Percentiles rank a stretch among this genome's conserved stretches.
These are phyloP conservation scores for Cyclotella sp. DNA, from an alignment of 108 stramenopile species.

Conservation along the genomic window DNA sequence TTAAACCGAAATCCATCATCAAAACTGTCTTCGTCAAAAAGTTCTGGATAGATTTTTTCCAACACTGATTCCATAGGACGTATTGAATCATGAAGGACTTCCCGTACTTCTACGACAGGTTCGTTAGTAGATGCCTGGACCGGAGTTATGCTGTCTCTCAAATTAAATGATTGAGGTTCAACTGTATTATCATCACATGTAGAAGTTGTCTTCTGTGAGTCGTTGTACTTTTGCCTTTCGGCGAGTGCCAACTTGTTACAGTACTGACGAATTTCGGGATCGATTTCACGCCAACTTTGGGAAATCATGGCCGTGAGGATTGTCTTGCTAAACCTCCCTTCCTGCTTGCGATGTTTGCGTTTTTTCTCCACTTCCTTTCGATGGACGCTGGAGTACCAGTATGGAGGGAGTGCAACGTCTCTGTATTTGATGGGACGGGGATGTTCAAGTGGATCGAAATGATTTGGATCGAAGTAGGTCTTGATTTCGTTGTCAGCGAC, in stretches of 20 bases:
- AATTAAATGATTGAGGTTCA: too few species aligned
- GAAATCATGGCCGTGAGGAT: conserved; percentile 12
- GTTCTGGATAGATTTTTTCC: too few species aligned
- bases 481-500: conserved; percentile 1
- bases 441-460: conserved; percentile 13
- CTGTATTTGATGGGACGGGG: conserved; percentile 13
- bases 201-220: too few species aligned
- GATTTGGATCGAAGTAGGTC: not conserved
- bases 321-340: not conserved
- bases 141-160: too few species aligned
- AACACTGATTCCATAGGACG: too few species aligned
- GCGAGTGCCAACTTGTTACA: not conserved
- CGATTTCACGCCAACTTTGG: not conserved
- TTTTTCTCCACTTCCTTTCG: conserved; percentile 3
- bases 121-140: too few species aligned
- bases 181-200: too few species aligned
- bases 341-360: conserved; percentile 24
- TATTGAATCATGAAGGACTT: too few species aligned
- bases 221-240: not conserved
- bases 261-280: not conserved
- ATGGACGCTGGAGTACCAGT: conserved; percentile 8
- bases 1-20: too few species aligned
- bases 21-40: too few species aligned
- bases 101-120: too few species aligned
- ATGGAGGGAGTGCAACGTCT: conserved; percentile 1